phyloP scores from a whole-genome alignment of 2,329 filamentous ascomycete species.

The Fusarium sublunatum region DNA sequence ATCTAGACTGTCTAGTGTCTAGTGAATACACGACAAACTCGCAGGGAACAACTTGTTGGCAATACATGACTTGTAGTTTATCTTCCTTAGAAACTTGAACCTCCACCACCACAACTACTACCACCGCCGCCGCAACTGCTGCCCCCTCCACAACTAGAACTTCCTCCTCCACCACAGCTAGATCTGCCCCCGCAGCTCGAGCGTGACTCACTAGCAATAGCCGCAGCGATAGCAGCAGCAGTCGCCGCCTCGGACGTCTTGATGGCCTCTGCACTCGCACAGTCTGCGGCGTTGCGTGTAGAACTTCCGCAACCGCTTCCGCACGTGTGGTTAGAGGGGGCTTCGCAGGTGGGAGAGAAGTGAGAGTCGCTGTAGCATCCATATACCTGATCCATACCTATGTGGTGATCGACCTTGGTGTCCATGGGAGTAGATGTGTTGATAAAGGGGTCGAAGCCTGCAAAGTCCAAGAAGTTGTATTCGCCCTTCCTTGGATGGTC shows the following conservation, averaged over 20 bases:
- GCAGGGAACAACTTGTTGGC: not conserved
- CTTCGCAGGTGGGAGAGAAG: conserved; percentile 21
- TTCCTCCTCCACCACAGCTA: conserved; percentile 22
- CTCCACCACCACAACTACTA: conserved; percentile 15
- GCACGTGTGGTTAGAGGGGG: conserved; percentile 10
- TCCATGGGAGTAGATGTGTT: not conserved
- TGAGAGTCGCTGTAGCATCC: conserved; percentile 28
- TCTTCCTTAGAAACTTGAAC: conserved; percentile 1
- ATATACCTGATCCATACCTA: conserved; percentile 17
- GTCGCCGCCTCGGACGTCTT: conserved; percentile 18
- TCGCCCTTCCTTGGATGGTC: not conserved
- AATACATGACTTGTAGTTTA: not conserved
- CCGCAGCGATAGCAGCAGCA: conserved; percentile 11
- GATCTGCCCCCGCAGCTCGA: conserved; percentile 2
- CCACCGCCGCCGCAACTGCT: conserved; percentile 25
- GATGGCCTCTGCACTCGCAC: conserved; percentile 30
- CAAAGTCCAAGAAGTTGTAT: conserved; percentile 17
- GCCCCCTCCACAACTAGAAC: conserved; percentile 14
- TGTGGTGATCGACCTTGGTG: conserved; percentile 1
- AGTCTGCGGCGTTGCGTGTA: conserved; percentile 17
- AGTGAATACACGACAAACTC: not conserved
- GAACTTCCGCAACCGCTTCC: conserved; percentile 34
- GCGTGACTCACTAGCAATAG: conserved; percentile 2
- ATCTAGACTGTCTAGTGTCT: not conserved
- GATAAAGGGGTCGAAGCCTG: conserved; percentile 7